A percentile compares a stretch with the other conserved stretches of the same genome.
Conservation (phyloP, 371 early-diverging fungal genomes). For the Lichtheimia corymbifera region DNA sequence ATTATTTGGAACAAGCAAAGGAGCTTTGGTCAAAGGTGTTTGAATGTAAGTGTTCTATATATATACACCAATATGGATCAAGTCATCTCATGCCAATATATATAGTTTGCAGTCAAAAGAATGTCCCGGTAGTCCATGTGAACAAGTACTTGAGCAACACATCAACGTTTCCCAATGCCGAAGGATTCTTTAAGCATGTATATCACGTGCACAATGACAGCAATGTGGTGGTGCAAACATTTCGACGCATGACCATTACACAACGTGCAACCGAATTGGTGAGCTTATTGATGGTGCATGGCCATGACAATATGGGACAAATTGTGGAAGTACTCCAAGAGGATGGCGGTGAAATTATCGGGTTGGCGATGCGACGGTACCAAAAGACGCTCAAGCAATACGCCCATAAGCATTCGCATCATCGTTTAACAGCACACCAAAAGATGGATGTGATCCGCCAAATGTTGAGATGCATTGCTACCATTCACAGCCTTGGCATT, state of each 20-base stretch:
- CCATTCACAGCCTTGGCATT: conserved; percentile 55
- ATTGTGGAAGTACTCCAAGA: conserved; percentile 43
- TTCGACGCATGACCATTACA: conserved; percentile 43
- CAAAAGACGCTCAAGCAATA: conserved; percentile 62
- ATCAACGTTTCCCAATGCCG: conserved; percentile 36
- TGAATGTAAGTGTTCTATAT: conserved; percentile 1
- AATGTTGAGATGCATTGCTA: conserved; percentile 54
- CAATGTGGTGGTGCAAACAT: conserved; percentile 43
- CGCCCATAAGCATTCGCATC: conserved; percentile 53
- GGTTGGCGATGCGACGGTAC: conserved; percentile 52
- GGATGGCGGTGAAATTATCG: conserved; percentile 39
- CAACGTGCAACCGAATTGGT: conserved; percentile 48
- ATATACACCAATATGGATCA: neutral
- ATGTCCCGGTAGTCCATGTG: conserved; percentile 29
- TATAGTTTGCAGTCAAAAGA: conserved; percentile 27
- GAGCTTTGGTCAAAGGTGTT: conserved; percentile 22
- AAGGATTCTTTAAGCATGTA: conserved; percentile 50
- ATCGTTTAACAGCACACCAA: conserved; percentile 55
- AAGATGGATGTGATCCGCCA: conserved; percentile 59
- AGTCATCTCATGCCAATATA: neutral
- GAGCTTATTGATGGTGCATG: conserved; percentile 30
- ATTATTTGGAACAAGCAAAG: conserved; percentile 13
- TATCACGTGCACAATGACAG: conserved; percentile 30
- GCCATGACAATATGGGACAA: conserved; percentile 36
- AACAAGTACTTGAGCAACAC: conserved; percentile 30